Conservation (phyloP, 106 monocot genomes). For the Cymbidium sinense region DNA sequence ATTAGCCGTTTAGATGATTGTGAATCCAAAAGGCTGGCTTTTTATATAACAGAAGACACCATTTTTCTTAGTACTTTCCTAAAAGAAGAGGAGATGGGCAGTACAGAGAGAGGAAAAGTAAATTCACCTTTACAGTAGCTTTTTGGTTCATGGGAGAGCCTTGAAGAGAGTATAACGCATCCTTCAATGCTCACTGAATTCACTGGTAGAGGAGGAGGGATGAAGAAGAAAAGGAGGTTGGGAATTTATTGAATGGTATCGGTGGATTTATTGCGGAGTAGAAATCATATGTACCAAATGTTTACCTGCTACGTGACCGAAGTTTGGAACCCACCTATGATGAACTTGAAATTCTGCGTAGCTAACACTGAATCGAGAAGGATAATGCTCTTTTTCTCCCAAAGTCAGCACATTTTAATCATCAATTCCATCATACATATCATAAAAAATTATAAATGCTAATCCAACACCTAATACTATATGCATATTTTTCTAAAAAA, state of each 20-base stretch:
- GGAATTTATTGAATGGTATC: background rate
- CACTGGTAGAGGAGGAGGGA: background rate
- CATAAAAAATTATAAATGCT: too few relatives aligned
- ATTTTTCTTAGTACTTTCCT: slow-evolving; percentile 2
- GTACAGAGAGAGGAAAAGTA: background rate
- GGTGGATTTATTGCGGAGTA: background rate
- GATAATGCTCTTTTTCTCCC: background rate
- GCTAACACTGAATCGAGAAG: background rate
- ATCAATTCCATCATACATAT: background rate
- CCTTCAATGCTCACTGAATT: background rate
- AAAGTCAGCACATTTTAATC: background rate
- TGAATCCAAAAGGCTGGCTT: background rate
- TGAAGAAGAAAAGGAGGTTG: background rate
- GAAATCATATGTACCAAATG: background rate
- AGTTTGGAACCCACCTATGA: background rate
- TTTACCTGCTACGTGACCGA: background rate
- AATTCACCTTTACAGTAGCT: background rate
- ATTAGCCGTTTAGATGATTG: background rate
- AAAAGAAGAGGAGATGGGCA: background rate
- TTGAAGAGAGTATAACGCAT: background rate
- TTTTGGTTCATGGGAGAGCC: background rate
- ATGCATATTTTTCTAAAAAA: too few relatives aligned
- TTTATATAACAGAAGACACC: background rate
- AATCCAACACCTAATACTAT: too few relatives aligned
- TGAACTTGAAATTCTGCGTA: background rate